These are phyloP conservation scores for Aspergillus ochraceoroseus DNA, from an alignment of 2,329 filamentous ascomycete genomes.

Conservation along the genomic window DNA sequence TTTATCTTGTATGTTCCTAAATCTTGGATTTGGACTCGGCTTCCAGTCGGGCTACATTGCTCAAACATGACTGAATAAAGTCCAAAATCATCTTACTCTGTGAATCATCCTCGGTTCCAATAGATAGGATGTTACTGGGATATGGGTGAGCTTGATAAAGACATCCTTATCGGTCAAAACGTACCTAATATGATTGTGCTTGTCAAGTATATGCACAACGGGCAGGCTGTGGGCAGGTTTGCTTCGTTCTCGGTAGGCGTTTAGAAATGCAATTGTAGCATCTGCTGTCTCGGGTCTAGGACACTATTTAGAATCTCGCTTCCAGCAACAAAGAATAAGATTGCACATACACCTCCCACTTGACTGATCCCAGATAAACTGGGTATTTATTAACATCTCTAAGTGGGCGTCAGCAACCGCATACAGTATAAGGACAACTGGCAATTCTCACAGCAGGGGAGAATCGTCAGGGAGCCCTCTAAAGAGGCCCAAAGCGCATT, in stretches of 20 bases:
- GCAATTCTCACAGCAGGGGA: too few species aligned
- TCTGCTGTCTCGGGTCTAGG: slow-evolving; percentile 6
- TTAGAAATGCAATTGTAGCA: slow-evolving; percentile 7
- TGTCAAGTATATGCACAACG: slow-evolving; percentile 2
- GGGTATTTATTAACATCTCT: neutral
- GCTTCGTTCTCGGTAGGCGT: slow-evolving; percentile 6
- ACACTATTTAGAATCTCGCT: too few species aligned
- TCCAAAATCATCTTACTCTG: neutral
- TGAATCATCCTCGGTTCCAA: slow-evolving; percentile 1
- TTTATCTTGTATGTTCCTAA: too few species aligned
- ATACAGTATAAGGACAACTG: too few species aligned
- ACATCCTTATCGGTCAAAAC: neutral
- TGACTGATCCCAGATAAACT: slow-evolving; percentile 9
- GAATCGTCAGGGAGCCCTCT: neutral
- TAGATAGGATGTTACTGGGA: slow-evolving; percentile 4
- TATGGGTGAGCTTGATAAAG: too few species aligned
- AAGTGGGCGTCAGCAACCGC: neutral
- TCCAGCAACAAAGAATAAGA: too few species aligned
- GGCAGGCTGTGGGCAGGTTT: slow-evolving; percentile 1
- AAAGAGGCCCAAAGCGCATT: slow-evolving; percentile 1
- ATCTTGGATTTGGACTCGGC: too few species aligned
- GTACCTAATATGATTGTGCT: slow-evolving; percentile 7
- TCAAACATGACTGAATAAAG: slow-evolving; percentile 1
- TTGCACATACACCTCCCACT: slow-evolving; percentile 11
- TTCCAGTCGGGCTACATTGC: too few species aligned